A percentile compares a stretch with the other conserved stretches of the same genome.
Evolutionary conservation across 2,329 filamentous ascomycete genomes (phyloP).

Genomic region (Xylaria sp.): DNA sequence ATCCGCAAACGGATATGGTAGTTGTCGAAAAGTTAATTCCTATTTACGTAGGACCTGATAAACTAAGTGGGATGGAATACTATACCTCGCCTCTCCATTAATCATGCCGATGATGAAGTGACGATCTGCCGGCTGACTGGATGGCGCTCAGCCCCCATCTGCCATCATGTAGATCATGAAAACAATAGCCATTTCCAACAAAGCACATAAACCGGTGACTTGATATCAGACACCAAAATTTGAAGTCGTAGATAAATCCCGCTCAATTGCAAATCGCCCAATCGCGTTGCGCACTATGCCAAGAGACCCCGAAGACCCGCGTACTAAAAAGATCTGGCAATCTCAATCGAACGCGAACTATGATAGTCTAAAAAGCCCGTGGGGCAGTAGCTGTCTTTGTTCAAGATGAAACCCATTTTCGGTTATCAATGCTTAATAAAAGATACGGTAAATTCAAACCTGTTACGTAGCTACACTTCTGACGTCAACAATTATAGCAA

Average conservation of each 20-base stretch:
- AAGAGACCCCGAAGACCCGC: too few relatives aligned
- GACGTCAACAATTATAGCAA: background rate
- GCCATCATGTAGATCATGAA: conserved; percentile 24
- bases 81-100: background rate
- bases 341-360: conserved; percentile 18
- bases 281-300: too few relatives aligned
- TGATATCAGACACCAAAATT: conserved; percentile 11
- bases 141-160: conserved; percentile 10
- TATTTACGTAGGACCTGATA: background rate
- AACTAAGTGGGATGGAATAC: conserved; percentile 1
- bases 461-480: background rate
- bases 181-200: background rate
- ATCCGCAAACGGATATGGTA: conserved; percentile 8
- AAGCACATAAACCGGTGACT: too few relatives aligned
- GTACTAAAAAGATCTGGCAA: conserved; percentile 23
- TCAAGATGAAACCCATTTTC: background rate
- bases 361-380: conserved; percentile 4
- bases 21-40: background rate
- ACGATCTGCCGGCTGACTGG: conserved; percentile 19
- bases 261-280: conserved; percentile 8
- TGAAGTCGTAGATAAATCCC: conserved; percentile 16
- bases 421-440: background rate
- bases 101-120: conserved; percentile 13
- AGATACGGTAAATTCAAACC: conserved; percentile 12
- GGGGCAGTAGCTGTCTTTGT: background rate